Percentiles rank a stretch among this genome's conserved stretches.
Conservation (phyloP, 1,284 basidiomycete genomes). For the Moesziomyces sp. region DNA sequence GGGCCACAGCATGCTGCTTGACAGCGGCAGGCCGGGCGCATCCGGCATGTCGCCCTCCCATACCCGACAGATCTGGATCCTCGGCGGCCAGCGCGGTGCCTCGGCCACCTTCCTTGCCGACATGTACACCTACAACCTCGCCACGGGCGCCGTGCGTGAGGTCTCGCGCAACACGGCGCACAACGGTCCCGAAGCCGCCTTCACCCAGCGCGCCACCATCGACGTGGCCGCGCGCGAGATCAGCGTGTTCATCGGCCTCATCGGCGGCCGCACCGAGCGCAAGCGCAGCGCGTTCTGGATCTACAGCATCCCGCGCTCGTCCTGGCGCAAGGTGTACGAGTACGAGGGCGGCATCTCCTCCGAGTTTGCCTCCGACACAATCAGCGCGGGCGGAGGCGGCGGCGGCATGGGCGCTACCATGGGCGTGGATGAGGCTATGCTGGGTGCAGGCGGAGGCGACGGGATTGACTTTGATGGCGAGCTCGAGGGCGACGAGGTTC, state of each 20-base stretch:
- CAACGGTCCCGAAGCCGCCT: slow-evolving; percentile 63
- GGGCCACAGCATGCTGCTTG: slow-evolving; percentile 67
- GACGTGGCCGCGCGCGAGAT: slow-evolving; percentile 57
- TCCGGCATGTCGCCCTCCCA: slow-evolving; percentile 44
- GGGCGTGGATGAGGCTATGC: slow-evolving; percentile 12
- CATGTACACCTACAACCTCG: slow-evolving; percentile 62
- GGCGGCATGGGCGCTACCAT: slow-evolving; percentile 7
- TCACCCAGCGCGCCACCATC: slow-evolving; percentile 66
- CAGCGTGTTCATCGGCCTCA: slow-evolving; percentile 63
- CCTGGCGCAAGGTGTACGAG: slow-evolving; percentile 56
- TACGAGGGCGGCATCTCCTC: slow-evolving; percentile 42
- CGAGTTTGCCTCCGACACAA: slow-evolving; percentile 34
- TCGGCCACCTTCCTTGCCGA: slow-evolving; percentile 64
- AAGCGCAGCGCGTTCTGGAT: slow-evolving; percentile 57
- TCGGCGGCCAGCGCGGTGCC: slow-evolving; percentile 63
- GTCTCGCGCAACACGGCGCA: slow-evolving; percentile 46
- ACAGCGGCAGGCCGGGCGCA: slow-evolving; percentile 44
- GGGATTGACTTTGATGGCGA: slow-evolving; percentile 33
- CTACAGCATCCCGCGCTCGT: slow-evolving; percentile 53
- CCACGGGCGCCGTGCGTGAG: slow-evolving; percentile 51
- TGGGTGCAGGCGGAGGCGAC: slow-evolving; percentile 3
- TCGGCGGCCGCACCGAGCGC: slow-evolving; percentile 50
- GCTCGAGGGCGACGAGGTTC: slow-evolving; percentile 44
- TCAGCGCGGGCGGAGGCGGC: not conserved
- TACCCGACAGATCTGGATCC: slow-evolving; percentile 62